Evolutionary conservation across 192 early-diverging fungal species (phyloP).

Genomic region (Ambispora gerdemannii): DNA sequence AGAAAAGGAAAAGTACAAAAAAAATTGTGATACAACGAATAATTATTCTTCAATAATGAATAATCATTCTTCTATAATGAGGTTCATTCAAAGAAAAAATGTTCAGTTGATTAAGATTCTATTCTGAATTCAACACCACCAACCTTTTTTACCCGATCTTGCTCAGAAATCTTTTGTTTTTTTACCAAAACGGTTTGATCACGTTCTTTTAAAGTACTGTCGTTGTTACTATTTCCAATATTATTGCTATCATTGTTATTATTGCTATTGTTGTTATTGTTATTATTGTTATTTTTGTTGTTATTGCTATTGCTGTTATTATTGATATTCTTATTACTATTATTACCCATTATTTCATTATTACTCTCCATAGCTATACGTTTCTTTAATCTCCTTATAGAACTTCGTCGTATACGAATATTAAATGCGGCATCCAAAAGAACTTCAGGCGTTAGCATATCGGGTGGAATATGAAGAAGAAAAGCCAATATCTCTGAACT

Average conservation of each 20-base stretch:
- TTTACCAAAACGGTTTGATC: not conserved
- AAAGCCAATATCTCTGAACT: slow-evolving; percentile 71
- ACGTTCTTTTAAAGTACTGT: not conserved
- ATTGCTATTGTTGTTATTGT: not conserved
- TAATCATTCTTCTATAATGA: too few relatives aligned
- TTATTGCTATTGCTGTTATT: not conserved
- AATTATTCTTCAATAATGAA: too few relatives aligned
- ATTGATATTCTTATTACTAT: not conserved
- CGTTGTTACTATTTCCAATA: not conserved
- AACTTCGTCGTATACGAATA: slow-evolving; percentile 53
- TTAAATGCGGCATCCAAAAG: slow-evolving; percentile 67
- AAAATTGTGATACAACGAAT: too few relatives aligned
- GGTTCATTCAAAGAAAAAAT: too few relatives aligned
- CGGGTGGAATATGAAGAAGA: slow-evolving; percentile 77
- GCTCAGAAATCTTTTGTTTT: not conserved
- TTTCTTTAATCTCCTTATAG: slow-evolving; percentile 7
- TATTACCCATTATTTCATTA: not conserved
- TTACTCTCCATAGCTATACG: slow-evolving; percentile 10
- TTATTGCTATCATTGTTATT: not conserved
- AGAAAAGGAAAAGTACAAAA: too few relatives aligned
- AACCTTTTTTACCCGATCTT: slow-evolving; percentile 6
- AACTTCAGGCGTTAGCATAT: slow-evolving; percentile 55
- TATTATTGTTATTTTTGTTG: not conserved
- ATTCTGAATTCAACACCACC: slow-evolving; percentile 28
- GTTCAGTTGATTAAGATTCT: too few relatives aligned